Conservation (phyloP, 2,329 filamentous ascomycete species). For the Colletotrichum gloeosporioides region DNA sequence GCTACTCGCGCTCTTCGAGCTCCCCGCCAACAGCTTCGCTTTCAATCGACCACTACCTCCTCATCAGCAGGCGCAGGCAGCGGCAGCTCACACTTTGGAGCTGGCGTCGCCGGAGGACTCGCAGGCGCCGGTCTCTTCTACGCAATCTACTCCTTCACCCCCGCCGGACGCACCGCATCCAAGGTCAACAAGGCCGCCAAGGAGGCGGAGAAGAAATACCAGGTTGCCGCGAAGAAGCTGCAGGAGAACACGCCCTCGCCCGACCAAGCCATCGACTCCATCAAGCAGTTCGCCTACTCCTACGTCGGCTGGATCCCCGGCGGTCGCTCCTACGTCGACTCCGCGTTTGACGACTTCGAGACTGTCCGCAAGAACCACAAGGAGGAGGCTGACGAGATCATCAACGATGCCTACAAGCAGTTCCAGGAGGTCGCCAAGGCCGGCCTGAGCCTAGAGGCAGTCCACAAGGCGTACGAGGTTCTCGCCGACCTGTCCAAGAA, state of each 20-base stretch:
- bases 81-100: conserved; percentile 37
- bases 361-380: conserved; percentile 70
- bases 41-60: conserved; percentile 44
- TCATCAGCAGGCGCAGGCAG: conserved; percentile 22
- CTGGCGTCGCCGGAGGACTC: conserved; percentile 49
- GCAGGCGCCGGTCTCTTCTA: conserved; percentile 48
- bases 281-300: conserved; percentile 69
- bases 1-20: conserved; percentile 30
- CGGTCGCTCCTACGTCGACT: conserved; percentile 70
- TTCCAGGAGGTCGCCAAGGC: conserved; percentile 65
- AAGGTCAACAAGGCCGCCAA: conserved; percentile 53
- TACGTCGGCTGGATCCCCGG: conserved; percentile 78
- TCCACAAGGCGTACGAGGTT: conserved; percentile 64
- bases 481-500: conserved; percentile 66
- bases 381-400: conserved; percentile 72
- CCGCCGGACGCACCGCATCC: conserved; percentile 44
- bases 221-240: conserved; percentile 64
- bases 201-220: conserved; percentile 65
- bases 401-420: conserved; percentile 71
- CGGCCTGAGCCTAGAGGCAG: conserved; percentile 67
- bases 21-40: conserved; percentile 37
- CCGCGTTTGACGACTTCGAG: conserved; percentile 74
- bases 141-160: conserved; percentile 48
- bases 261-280: conserved; percentile 69
- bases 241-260: conserved; percentile 68